Percentiles rank a stretch among this genome's conserved stretches.
Evolutionary conservation across 805 yeast species (phyloP).

Genomic region (Monosporozyma solicola): DNA sequence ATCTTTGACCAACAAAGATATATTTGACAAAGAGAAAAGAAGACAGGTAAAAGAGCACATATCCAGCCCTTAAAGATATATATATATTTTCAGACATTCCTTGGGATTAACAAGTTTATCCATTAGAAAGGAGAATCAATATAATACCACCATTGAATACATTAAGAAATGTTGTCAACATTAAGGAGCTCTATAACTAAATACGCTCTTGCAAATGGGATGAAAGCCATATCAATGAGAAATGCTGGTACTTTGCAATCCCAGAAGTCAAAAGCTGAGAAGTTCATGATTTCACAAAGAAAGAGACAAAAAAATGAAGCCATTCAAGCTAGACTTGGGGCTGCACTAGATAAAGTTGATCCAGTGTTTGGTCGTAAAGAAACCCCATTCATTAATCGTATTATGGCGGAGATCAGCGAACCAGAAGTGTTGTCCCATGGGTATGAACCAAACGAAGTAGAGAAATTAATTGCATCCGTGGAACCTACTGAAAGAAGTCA

Average conservation of each 20-base stretch:
- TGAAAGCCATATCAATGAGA: neutral
- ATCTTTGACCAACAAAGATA: neutral
- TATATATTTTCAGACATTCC: neutral
- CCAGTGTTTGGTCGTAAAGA: conserved; percentile 73
- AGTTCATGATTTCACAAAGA: conserved; percentile 28
- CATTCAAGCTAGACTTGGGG: conserved; percentile 24
- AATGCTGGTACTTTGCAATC: neutral
- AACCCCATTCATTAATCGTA: conserved; percentile 59
- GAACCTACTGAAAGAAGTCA: conserved; percentile 25
- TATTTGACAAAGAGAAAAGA: too few relatives aligned
- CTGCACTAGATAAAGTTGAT: conserved; percentile 43
- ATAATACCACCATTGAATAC: neutral
- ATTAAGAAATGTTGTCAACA: neutral
- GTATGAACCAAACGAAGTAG: conserved; percentile 54
- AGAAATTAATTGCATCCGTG: conserved; percentile 59
- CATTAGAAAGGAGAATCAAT: too few relatives aligned
- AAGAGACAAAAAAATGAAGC: conserved; percentile 29
- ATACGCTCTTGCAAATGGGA: neutral
- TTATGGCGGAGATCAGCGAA: conserved; percentile 57
- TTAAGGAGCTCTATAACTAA: neutral
- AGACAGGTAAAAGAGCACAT: neutral
- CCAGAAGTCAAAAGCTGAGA: conserved; percentile 19
- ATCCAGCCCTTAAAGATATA: neutral
- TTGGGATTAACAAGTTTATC: neutral
- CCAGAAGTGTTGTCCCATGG: conserved; percentile 55